Evolutionary conservation across 2,329 filamentous ascomycete genomes (phyloP).

Genomic region (Tympanopsis confertula): DNA sequence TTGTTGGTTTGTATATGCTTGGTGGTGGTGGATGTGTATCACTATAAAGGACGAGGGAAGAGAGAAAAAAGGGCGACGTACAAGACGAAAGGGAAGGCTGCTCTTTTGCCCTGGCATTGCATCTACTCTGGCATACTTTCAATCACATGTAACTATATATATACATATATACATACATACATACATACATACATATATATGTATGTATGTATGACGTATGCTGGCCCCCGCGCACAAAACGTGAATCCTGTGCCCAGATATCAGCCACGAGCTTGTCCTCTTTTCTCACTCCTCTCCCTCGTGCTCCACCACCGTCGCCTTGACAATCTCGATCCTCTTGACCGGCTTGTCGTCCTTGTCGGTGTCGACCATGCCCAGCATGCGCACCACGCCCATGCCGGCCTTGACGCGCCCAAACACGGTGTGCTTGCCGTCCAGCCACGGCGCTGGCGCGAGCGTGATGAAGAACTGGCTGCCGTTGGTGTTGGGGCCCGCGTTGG

Average conservation of each 20-base stretch:
- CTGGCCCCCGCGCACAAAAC: not conserved
- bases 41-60: no score
- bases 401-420: conserved; percentile 85
- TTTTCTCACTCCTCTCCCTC: conserved; percentile 26
- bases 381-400: conserved; percentile 72
- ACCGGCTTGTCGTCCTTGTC: conserved; percentile 68
- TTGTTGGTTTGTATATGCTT: no score
- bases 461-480: conserved; percentile 96
- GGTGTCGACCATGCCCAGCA: conserved; percentile 80
- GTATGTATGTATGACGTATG: no score
- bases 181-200: no score
- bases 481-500: conserved; percentile 83
- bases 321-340: conserved; percentile 71
- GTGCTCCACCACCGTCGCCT: conserved; percentile 57
- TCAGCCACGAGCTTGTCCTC: conserved; percentile 6
- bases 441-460: conserved; percentile 84
- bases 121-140: no score
- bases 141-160: no score
- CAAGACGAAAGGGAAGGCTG: no score
- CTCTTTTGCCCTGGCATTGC: no score
- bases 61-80: no score
- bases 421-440: conserved; percentile 93
- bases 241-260: not conserved
- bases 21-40: no score
- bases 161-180: no score